A percentile compares a stretch with the other conserved stretches of the same genome.
Evolutionary conservation across 192 early-diverging fungal species (phyloP).

Genomic region (Coemansia sp.): DNA sequence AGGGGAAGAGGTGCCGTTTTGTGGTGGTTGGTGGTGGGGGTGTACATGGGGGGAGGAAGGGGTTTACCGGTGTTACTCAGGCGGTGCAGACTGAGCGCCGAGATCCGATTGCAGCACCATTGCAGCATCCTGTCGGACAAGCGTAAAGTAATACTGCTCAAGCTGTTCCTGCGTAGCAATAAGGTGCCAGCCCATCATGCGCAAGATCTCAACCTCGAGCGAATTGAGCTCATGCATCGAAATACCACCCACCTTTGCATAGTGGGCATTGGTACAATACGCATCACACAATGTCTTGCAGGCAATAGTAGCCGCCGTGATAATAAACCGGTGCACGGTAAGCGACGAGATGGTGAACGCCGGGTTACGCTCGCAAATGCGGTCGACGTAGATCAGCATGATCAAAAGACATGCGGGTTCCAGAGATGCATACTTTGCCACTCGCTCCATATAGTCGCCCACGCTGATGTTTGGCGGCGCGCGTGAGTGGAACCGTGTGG

Average conservation of each 20-base stretch:
- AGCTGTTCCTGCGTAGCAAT: conserved; percentile 68
- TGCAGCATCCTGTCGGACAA: conserved; percentile 70
- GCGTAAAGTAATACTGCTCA: conserved; percentile 88
- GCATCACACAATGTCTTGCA: conserved; percentile 88
- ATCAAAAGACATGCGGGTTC: conserved; percentile 84
- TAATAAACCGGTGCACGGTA: conserved; percentile 92
- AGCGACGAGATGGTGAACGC: conserved; percentile 89
- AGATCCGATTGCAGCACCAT: conserved; percentile 44
- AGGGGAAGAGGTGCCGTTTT: neutral
- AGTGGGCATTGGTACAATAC: conserved; percentile 93
- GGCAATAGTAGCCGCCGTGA: conserved; percentile 77
- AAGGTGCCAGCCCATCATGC: conserved; percentile 87
- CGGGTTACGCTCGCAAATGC: conserved; percentile 64
- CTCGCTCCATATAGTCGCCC: conserved; percentile 81
- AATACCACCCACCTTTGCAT: conserved; percentile 93
- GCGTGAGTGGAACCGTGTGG: conserved; percentile 94
- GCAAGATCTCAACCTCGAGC: conserved; percentile 84
- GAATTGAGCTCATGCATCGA: conserved; percentile 89
- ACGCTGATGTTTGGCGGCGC: conserved; percentile 83
- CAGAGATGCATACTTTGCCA: conserved; percentile 85
- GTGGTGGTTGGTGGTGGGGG: too few species aligned
- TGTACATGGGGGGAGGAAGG: neutral
- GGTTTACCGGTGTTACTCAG: neutral
- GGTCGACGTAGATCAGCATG: conserved; percentile 90
- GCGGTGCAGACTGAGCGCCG: neutral